Conservation (phyloP, 2,329 filamentous ascomycete species). For the Blastomyces silverae region DNA sequence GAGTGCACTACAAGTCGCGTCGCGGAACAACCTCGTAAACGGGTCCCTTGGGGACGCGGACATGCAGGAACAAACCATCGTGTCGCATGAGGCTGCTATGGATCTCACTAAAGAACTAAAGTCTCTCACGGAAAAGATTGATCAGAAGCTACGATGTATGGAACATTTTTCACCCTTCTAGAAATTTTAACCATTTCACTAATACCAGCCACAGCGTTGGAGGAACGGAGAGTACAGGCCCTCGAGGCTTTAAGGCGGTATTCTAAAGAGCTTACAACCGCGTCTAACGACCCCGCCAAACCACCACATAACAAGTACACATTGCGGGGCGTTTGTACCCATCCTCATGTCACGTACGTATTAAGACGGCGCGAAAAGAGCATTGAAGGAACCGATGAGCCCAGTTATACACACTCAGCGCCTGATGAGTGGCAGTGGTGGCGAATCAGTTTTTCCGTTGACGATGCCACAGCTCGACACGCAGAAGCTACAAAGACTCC, state of each 20-base stretch:
- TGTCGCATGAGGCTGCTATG: slow-evolving; percentile 18
- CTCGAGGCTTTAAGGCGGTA: slow-evolving; percentile 39
- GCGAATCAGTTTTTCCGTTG: slow-evolving; percentile 48
- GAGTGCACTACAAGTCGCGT: slow-evolving; percentile 26
- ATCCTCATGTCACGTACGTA: slow-evolving; percentile 52
- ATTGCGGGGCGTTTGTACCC: slow-evolving; percentile 53
- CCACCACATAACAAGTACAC: slow-evolving; percentile 47
- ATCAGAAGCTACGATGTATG: slow-evolving; percentile 38
- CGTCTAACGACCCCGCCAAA: slow-evolving; percentile 36
- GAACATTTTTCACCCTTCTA: background rate
- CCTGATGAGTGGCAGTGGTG: slow-evolving; percentile 48
- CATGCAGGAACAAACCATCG: slow-evolving; percentile 22
- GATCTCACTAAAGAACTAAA: slow-evolving; percentile 33
- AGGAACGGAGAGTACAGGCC: slow-evolving; percentile 38
- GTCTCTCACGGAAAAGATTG: slow-evolving; percentile 35
- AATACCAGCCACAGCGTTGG: slow-evolving; percentile 31
- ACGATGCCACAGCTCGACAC: slow-evolving; percentile 36
- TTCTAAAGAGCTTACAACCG: slow-evolving; percentile 43
- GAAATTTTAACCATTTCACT: background rate
- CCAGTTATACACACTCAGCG: slow-evolving; percentile 22
- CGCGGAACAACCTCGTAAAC: slow-evolving; percentile 22
- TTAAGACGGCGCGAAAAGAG: slow-evolving; percentile 35
- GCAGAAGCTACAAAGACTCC: slow-evolving; percentile 24
- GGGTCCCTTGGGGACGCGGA: slow-evolving; percentile 21
- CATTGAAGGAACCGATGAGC: slow-evolving; percentile 27